Base-by-base conservation (phyloP, 768 basidiomycete genomes). In the Pisolithus sp. region DNA sequence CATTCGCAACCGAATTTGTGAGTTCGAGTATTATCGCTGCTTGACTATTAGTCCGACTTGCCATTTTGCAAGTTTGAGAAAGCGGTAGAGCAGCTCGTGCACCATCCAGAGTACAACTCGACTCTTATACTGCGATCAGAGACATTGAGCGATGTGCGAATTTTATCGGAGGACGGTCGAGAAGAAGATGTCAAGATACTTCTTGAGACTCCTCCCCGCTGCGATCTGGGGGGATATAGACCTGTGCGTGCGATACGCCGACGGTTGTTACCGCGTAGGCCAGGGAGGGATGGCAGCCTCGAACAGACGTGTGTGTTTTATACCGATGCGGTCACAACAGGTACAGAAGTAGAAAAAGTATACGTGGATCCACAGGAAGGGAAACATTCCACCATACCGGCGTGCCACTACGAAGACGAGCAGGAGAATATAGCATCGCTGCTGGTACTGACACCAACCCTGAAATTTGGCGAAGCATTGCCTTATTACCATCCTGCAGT, bases 401-500 rank as follows among this genome's bases (percentile, higher is more conserved):
- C 49, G 0, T 49, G 30, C 30, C n/a, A n/a, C n/a, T 30, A 57
- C 12, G 57, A 53, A 36, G 53, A 62, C 45, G 62, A 20, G 53
- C 58, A 13, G 68, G 59, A 23, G 1, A 36, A 13, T 15, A 54
- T 59, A 49, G 61, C 73, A 15, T 67, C 62, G 38, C 61, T 67
- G 2, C 71, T 89, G 20, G 69, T 86, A 39, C 63, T 89, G 15
- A 86, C 79, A 0, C 86, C 87, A 0, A 72, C 88, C 48, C 45
- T 78, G 45, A 58, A 65, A 12, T 54, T 65, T 0, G 78, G 75
- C 7, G 66, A 65, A 3, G 50, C 71, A 1, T 68, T 96, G 2
- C 95, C 95, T 0, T 97, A 90, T 62, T 97, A 95, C 60, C 93
- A 98, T 60, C 95, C 95, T 0, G 61, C 83, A 2, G 89, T 95